phyloP scores from a whole-genome alignment of 345 rosid genomes.

The Carallia pectinifolia region DNA sequence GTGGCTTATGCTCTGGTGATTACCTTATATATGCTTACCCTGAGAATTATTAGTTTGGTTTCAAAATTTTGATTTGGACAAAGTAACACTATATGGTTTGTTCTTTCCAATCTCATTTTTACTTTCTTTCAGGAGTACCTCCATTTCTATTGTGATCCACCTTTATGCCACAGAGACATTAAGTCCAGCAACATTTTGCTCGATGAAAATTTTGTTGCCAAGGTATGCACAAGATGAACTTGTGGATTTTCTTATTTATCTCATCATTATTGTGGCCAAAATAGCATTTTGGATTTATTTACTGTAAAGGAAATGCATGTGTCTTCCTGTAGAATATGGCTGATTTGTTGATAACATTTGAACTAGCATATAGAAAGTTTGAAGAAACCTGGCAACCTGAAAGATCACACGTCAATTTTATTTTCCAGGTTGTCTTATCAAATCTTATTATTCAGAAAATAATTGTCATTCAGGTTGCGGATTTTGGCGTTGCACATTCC shows the following conservation, averaged over 20 bases:
- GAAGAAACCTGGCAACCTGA: neutral
- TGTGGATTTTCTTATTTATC: slow-evolving; percentile 2
- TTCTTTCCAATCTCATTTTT: neutral
- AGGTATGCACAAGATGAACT: slow-evolving; percentile 40
- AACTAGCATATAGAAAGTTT: neutral
- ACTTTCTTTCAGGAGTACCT: slow-evolving; percentile 73
- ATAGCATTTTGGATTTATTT: neutral
- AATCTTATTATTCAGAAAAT: slow-evolving; percentile 22
- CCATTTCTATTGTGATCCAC: slow-evolving; percentile 95
- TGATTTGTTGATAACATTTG: neutral
- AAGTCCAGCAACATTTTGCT: slow-evolving; percentile 93
- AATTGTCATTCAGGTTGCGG: slow-evolving; percentile 59
- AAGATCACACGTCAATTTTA: neutral
- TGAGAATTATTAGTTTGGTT: neutral
- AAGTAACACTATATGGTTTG: neutral
- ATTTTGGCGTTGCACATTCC: slow-evolving; percentile 93
- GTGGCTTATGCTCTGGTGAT: slow-evolving; percentile 97
- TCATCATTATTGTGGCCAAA: too few relatives aligned
- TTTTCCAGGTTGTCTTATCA: neutral
- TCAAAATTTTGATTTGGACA: slow-evolving; percentile 2
- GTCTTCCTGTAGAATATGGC: neutral
- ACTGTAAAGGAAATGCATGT: neutral
- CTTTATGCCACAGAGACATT: slow-evolving; percentile 94
- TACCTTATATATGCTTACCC: neutral
- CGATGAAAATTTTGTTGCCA: slow-evolving; percentile 82